A percentile compares a stretch with the other conserved stretches of the same genome.
Conservation (phyloP, 2,329 filamentous ascomycete species). For the Fusarium cyanostomum region DNA sequence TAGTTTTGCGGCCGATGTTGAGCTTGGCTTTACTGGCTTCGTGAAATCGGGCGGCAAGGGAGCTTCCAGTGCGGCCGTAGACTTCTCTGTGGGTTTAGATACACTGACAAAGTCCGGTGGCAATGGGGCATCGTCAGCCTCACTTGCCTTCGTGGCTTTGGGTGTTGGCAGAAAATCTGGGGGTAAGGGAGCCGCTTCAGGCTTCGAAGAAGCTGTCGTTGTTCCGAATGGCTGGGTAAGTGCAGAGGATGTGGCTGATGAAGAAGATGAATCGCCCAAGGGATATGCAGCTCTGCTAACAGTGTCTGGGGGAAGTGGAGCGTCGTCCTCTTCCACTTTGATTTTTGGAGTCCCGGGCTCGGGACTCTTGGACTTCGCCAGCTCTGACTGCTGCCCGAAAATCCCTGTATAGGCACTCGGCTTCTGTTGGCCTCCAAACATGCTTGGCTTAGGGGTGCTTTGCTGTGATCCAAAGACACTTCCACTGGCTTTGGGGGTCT, state of each 20-base stretch:
- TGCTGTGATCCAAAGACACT: constrained; percentile 37
- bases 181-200: constrained; percentile 54
- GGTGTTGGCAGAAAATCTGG: constrained; percentile 49
- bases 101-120: constrained; percentile 46
- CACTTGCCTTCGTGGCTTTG: constrained; percentile 27
- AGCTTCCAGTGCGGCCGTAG: constrained; percentile 11
- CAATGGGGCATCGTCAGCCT: constrained; percentile 43
- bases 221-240: constrained; percentile 44
- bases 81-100: constrained; percentile 23
- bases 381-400: constrained; percentile 38
- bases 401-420: constrained; percentile 33
- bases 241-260: constrained; percentile 56
- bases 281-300: constrained; percentile 63
- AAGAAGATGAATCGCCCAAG: constrained; percentile 62
- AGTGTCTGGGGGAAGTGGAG: constrained; percentile 63
- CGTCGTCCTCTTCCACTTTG: constrained; percentile 50
- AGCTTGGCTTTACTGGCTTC: constrained; percentile 23
- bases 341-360: constrained; percentile 46
- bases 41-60: constrained; percentile 27
- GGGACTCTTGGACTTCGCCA: constrained; percentile 16
- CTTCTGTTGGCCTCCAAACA: constrained; percentile 39
- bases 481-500: constrained; percentile 42
- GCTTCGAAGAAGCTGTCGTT: constrained; percentile 41
- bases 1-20: constrained; percentile 32
- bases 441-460: constrained; percentile 31